Conservation (phyloP, 129 eudicot genomes). For the Silybum marianum region DNA sequence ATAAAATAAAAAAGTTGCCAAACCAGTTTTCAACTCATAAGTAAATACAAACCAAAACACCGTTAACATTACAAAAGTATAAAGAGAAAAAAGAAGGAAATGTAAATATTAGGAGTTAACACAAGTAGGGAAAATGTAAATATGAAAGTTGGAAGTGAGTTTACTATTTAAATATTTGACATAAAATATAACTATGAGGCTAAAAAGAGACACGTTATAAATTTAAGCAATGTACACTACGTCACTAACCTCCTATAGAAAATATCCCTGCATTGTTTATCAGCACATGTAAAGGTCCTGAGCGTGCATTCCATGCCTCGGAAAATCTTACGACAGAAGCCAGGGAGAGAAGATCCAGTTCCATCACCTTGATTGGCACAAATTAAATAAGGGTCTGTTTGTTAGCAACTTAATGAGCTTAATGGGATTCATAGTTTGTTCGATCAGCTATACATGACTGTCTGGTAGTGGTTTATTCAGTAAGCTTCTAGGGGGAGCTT, state of each 20-base stretch:
- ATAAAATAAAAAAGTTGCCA: background rate
- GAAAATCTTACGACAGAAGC: slow-evolving; percentile 86
- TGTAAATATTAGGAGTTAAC: background rate
- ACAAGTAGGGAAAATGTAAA: background rate
- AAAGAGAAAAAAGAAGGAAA: background rate
- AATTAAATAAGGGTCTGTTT: background rate
- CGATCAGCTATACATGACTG: too few relatives aligned
- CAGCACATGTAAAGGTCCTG: slow-evolving; percentile 80
- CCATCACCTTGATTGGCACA: slow-evolving; percentile 62
- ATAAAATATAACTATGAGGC: background rate
- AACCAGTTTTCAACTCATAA: background rate
- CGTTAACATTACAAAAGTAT: background rate
- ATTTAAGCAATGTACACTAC: background rate
- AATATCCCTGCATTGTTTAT: slow-evolving; percentile 95
- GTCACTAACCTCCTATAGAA: slow-evolving; percentile 81
- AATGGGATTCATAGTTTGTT: too few relatives aligned
- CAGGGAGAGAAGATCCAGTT: slow-evolving; percentile 86
- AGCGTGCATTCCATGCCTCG: slow-evolving; percentile 88
- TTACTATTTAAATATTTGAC: background rate
- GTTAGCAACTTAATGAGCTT: too few relatives aligned
- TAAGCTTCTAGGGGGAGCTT: too few relatives aligned
- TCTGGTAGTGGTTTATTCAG: too few relatives aligned
- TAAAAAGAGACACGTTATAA: background rate
- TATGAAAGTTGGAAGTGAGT: slow-evolving; percentile 6
- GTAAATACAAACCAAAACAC: background rate